Conservation (phyloP, 805 yeast species). For the Myxozyma mucilagina region DNA sequence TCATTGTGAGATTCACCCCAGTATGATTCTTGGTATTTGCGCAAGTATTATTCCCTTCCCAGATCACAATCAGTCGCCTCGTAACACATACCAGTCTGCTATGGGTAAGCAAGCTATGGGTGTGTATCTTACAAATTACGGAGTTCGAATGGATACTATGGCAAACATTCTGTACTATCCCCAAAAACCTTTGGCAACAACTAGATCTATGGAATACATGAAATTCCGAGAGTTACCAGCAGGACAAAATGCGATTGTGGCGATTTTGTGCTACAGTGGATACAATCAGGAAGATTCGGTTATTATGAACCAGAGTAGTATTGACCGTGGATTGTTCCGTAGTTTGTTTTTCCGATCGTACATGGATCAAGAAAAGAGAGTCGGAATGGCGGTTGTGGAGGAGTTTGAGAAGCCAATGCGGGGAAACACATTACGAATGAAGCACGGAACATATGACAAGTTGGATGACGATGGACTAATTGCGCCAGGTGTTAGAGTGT, state of each 20-base stretch:
- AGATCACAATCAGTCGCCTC: conserved; percentile 98
- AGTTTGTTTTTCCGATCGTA: conserved; percentile 94
- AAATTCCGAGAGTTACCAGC: conserved; percentile 98
- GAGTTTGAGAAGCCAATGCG: conserved; percentile 97
- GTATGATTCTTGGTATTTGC: conserved; percentile 97
- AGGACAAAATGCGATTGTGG: conserved; percentile 98
- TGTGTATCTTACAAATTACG: conserved; percentile 90
- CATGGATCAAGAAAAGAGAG: conserved; percentile 98
- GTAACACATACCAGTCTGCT: conserved; percentile 98
- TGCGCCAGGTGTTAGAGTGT: conserved; percentile 97
- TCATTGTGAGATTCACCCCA: conserved; percentile 98
- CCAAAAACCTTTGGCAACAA: conserved; percentile 96
- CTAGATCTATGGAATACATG: conserved; percentile 95
- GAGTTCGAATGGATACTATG: conserved; percentile 99
- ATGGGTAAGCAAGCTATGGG: conserved; percentile 99
- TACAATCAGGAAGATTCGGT: conserved; percentile 99
- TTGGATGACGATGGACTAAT: conserved; percentile 97
- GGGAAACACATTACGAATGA: conserved; percentile 89
- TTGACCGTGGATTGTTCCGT: conserved; percentile 94
- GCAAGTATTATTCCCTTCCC: conserved; percentile 99
- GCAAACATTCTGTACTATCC: conserved; percentile 97
- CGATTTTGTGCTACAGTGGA: conserved; percentile 97
- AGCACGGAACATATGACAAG: conserved; percentile 97
- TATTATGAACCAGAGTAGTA: conserved; percentile 98
- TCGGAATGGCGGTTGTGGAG: conserved; percentile 97